Percentiles rank a stretch among this genome's conserved stretches.
These are phyloP conservation scores for Neltuma alba DNA, from an alignment of 306 rosid species.

Conservation along the genomic window DNA sequence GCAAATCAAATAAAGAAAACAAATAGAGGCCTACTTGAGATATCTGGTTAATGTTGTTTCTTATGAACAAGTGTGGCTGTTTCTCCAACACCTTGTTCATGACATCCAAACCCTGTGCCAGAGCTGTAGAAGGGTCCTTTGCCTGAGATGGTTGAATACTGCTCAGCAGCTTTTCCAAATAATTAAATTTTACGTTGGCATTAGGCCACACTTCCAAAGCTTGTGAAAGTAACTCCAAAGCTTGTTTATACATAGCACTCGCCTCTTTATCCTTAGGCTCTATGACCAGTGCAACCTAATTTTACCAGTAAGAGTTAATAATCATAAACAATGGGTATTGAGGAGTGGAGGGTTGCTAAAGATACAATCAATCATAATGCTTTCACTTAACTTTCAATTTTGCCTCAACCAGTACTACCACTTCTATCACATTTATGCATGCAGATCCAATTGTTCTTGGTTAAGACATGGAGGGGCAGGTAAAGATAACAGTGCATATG, in stretches of 20 bases:
- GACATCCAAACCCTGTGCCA: constrained; percentile 99
- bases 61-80: constrained; percentile 94
- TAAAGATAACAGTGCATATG: constrained; percentile 5
- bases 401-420: constrained; percentile 5
- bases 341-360: not conserved
- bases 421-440: constrained; percentile 18
- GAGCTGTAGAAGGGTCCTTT: constrained; percentile 97
- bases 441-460: not conserved
- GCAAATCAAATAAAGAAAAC: constrained; percentile 23
- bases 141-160: constrained; percentile 97
- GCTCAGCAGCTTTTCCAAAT: constrained; percentile 93
- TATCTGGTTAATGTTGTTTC: constrained; percentile 92
- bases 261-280: constrained; percentile 99
- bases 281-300: constrained; percentile 94
- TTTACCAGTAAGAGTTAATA: constrained; percentile 32
- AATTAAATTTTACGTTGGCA: constrained; percentile 95
- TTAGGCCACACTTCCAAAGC: constrained; percentile 99
- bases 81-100: constrained; percentile 99
- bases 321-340: constrained; percentile 6
- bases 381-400: constrained; percentile 20
- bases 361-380: constrained; percentile 19
- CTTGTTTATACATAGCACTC: constrained; percentile 92
- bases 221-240: constrained; percentile 92
- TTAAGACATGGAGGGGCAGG: constrained; percentile 14
- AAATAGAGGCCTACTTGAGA: constrained; percentile 75